These are phyloP conservation scores for Simplicillium sp. DNA, from an alignment of 2,329 filamentous ascomycete genomes.

Conservation along the genomic window DNA sequence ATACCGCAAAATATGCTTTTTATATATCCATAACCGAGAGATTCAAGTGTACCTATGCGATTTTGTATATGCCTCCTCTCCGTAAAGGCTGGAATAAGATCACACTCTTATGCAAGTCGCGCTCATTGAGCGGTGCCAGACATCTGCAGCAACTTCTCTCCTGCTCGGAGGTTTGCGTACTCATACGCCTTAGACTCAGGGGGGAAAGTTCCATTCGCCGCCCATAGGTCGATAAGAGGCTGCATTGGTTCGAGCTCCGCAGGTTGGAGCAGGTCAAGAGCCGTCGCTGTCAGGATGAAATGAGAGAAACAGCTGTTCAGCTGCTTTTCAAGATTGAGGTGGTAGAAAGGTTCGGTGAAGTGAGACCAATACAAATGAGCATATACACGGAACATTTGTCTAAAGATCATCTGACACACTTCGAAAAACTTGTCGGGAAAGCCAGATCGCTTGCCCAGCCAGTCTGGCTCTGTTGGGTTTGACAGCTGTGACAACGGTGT, in stretches of 20 bases:
- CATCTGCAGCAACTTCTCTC: conserved; percentile 48
- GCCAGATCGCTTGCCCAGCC: conserved; percentile 85
- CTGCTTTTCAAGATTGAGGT: conserved; percentile 71
- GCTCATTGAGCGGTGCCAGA: conserved; percentile 19
- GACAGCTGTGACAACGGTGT: conserved; percentile 54
- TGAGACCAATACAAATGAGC: conserved; percentile 97
- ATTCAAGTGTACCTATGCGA: no score
- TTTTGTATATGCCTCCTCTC: no score
- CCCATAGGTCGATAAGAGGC: conserved; percentile 85
- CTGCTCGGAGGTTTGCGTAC: conserved; percentile 52
- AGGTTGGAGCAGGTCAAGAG: conserved; percentile 74
- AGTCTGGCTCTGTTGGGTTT: conserved; percentile 54
- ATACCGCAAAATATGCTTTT: no score
- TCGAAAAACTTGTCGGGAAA: conserved; percentile 86
- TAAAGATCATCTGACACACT: conserved; percentile 88
- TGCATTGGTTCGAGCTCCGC: conserved; percentile 95
- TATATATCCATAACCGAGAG: no score
- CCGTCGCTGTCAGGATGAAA: conserved; percentile 72
- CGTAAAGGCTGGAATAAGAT: not conserved
- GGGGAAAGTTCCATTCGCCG: conserved; percentile 79
- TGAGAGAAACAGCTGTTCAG: conserved; percentile 84
- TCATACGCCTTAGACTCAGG: conserved; percentile 61
- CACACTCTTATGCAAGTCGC: no score
- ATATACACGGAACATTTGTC: conserved; percentile 98
- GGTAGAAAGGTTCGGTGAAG: conserved; percentile 76